Evolutionary conservation across 2,329 filamentous ascomycete species (phyloP).

Genomic region (Bipolaris zeicola): DNA sequence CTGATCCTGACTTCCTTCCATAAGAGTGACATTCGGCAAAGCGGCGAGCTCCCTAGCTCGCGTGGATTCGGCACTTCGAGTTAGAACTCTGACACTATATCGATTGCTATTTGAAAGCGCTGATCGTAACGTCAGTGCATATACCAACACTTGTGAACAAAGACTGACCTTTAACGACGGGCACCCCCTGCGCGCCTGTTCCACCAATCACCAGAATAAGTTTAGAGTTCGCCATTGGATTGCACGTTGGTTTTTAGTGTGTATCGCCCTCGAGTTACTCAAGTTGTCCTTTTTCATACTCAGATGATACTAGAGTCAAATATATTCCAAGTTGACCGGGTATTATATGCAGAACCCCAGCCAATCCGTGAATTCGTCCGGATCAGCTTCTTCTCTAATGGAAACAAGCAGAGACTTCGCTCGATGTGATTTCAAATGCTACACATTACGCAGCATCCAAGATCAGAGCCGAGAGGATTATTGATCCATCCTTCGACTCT

Average conservation of each 20-base stretch:
- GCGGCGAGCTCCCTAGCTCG: not conserved
- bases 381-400: not conserved
- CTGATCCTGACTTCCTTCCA: not conserved
- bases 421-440: not conserved
- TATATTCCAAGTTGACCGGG: not conserved
- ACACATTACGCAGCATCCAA: not conserved
- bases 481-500: not conserved
- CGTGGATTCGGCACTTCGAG: not conserved
- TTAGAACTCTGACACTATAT: not conserved
- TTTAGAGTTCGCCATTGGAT: not conserved
- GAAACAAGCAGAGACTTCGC: not conserved
- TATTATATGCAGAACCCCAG: not conserved
- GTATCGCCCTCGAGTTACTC: not conserved
- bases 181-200: slow-evolving; percentile 34
- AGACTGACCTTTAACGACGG: slow-evolving; percentile 13
- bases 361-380: not conserved
- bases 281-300: not conserved
- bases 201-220: slow-evolving; percentile 30
- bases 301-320: not conserved
- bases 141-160: not conserved
- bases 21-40: not conserved
- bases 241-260: not conserved
- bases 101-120: not conserved
- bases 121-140: not conserved
- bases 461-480: not conserved